A percentile compares a stretch with the other conserved stretches of the same genome.
Evolutionary conservation across 2,329 filamentous ascomycete species (phyloP).

Genomic region (Claviceps pazoutovae): DNA sequence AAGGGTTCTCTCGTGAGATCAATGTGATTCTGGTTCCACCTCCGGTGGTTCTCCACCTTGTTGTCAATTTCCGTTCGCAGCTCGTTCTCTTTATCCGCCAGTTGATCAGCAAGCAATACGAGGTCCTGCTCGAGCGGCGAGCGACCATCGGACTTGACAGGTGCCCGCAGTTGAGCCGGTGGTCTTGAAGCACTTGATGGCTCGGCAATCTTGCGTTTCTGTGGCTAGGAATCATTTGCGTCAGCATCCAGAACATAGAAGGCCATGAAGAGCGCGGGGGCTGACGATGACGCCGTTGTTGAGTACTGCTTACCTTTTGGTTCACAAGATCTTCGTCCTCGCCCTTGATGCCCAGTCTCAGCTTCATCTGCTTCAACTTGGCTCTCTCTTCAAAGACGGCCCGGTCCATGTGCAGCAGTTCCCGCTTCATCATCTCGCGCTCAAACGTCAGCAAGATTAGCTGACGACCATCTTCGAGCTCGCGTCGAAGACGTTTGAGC

Average conservation of each 20-base stretch:
- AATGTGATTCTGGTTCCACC: conserved; percentile 83
- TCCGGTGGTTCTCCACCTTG: conserved; percentile 75
- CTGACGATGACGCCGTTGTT: neutral
- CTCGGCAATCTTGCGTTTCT: conserved; percentile 55
- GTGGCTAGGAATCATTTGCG: conserved; percentile 35
- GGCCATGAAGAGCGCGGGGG: conserved; percentile 4
- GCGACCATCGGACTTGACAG: conserved; percentile 56
- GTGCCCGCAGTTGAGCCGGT: conserved; percentile 53
- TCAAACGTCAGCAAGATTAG: conserved; percentile 65
- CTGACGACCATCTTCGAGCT: conserved; percentile 78
- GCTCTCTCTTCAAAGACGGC: conserved; percentile 71
- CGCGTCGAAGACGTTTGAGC: conserved; percentile 76
- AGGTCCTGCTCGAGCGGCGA: conserved; percentile 64
- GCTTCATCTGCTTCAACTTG: conserved; percentile 76
- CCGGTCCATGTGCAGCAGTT: conserved; percentile 61
- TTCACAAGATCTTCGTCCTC: conserved; percentile 93
- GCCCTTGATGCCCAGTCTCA: conserved; percentile 75
- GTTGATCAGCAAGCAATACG: conserved; percentile 58
- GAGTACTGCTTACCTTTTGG: conserved; percentile 55
- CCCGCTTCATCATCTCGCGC: conserved; percentile 66
- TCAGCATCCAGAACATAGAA: conserved; percentile 15
- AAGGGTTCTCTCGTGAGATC: conserved; percentile 79
- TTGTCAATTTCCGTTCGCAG: conserved; percentile 71
- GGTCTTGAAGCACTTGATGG: conserved; percentile 46
- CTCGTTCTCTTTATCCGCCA: conserved; percentile 68